Base-by-base conservation (phyloP, 768 basidiomycete genomes). In the Terana coerulea region DNA sequence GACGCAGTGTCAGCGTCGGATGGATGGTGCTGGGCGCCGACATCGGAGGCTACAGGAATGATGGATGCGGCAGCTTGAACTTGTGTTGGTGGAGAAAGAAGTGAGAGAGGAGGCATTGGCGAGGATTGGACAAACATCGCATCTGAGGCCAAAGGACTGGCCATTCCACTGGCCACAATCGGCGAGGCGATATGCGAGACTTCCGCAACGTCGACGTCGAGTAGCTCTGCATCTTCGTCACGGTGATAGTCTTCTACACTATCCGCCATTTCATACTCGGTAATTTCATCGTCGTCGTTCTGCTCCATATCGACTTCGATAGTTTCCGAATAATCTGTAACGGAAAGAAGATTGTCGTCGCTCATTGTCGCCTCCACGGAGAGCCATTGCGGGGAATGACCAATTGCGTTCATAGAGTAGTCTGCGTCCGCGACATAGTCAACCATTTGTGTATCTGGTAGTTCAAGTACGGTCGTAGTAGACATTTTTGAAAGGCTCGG, bases 291-390 rank as follows among this genome's bases (percentile, higher is more conserved):
- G n/a, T 54, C 52, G 19, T 57, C 52, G 26, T 49, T 51, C 15
- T 35, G 47, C 25, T 56, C 55, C 56, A 57, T 57, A 26, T 57
- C 56, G 49, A 57, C 35, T 35, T 57, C 56, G 47, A 57, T 53
- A 24, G 56, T 41, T 26, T 57, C 56, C 15, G 48, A 35, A 21
- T 56, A 52, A 33, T 45, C 42, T 26, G 49, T 48, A 12, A 34
- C 14, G 15, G 34, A 17, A 10, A 21, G 22, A 33, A 37, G 25
- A 30, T 31, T 44, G 41, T 57, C 56, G 41, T 57, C 56, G 26
- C 25, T 39, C 56, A 57, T 57, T 21, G 49, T 49, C 19, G 48
- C 56, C 26, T 57, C 56, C 7, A 52, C 31, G 9, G 55, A 11
- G n/a, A 50, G 40, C 56, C 56, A 57, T 43, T 34, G 43, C 6